Conservation (phyloP, 1,284 basidiomycete genomes). For the Apiotrichum siamense region DNA sequence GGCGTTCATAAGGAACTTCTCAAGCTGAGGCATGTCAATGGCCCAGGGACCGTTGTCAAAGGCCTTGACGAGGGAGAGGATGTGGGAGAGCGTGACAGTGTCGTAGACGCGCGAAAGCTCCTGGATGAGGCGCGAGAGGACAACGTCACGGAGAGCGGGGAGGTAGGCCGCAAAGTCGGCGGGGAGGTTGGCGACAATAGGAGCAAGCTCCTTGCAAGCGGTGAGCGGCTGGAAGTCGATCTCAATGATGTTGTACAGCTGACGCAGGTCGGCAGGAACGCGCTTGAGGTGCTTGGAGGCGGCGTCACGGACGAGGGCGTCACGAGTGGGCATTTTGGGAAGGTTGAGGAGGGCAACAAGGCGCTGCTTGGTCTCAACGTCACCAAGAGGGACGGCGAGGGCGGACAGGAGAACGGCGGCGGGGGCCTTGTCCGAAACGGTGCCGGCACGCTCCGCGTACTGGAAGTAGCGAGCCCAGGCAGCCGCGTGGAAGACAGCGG, state of each 20-base stretch:
- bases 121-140: conserved; percentile 87
- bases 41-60: conserved; percentile 56
- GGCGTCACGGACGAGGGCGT: conserved; percentile 77
- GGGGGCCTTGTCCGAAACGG: conserved; percentile 75
- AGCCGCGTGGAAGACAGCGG: conserved; percentile 94
- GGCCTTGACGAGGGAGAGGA: conserved; percentile 70
- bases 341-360: conserved; percentile 84
- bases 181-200: conserved; percentile 66
- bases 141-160: conserved; percentile 81
- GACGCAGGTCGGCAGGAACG: conserved; percentile 69
- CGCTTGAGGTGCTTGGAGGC: conserved; percentile 78
- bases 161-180: conserved; percentile 70
- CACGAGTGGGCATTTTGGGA: conserved; percentile 75
- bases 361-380: conserved; percentile 64
- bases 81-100: conserved; percentile 70
- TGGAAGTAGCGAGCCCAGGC: conserved; percentile 82
- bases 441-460: conserved; percentile 52
- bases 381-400: conserved; percentile 83
- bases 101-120: conserved; percentile 94
- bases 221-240: conserved; percentile 91
- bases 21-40: conserved; percentile 67
- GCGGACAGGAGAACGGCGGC: conserved; percentile 90
- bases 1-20: conserved; percentile 89
- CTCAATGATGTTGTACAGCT: conserved; percentile 86
- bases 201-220: conserved; percentile 75